These are phyloP conservation scores for Phaeotremella fagi DNA, from an alignment of 768 basidiomycete genomes.

Conservation along the genomic window DNA sequence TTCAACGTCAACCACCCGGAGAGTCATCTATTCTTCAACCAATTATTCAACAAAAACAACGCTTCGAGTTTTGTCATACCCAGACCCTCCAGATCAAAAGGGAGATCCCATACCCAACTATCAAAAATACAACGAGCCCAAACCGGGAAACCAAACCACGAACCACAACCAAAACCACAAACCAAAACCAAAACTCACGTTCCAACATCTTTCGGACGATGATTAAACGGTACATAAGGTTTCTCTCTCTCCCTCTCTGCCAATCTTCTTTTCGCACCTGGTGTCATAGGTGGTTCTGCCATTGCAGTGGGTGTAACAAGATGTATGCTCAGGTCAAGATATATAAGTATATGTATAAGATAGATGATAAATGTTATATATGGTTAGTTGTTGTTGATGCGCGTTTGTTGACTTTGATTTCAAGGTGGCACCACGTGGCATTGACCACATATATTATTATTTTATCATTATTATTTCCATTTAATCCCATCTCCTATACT, in stretches of 20 bases:
- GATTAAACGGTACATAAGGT: constrained; percentile 36
- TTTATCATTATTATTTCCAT: neutral
- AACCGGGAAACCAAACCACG: no score
- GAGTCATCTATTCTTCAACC: neutral
- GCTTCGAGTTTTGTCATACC: no score
- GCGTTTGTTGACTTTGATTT: neutral
- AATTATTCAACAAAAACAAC: no score
- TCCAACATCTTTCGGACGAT: constrained; percentile 40
- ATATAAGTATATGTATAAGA: no score
- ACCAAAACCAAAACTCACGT: constrained; percentile 36
- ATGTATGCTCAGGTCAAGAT: no score
- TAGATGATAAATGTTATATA: neutral
- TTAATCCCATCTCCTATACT: neutral
- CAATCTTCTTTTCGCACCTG: constrained; percentile 10
- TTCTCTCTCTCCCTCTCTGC: constrained; percentile 6
- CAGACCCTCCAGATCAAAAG: no score
- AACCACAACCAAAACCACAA: no score
- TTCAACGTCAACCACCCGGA: no score
- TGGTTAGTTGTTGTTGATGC: neutral
- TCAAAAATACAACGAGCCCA: no score
- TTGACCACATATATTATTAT: neutral
- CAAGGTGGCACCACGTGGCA: neutral
- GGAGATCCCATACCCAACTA: no score
- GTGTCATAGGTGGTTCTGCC: constrained; percentile 8
- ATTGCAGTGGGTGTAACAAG: no score